Conservation (phyloP, 495 filamentous ascomycete species). For the Aspergillus mulundensis region DNA sequence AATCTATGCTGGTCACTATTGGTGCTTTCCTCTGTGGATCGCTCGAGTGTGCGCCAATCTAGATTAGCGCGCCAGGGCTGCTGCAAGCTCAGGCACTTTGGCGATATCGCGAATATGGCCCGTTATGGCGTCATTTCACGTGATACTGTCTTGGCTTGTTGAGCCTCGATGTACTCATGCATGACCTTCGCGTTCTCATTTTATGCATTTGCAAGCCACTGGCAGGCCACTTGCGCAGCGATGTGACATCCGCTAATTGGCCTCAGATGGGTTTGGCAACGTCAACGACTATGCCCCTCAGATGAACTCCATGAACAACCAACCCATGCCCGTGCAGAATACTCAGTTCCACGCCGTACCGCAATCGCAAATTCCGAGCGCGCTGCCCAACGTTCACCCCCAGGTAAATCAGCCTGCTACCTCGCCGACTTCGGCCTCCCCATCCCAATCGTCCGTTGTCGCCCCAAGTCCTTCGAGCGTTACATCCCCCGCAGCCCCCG, state of each 20-base stretch:
- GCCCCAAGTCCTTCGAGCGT: slow-evolving; percentile 10
- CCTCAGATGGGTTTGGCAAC: slow-evolving; percentile 33
- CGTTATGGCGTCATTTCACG: slow-evolving; percentile 43
- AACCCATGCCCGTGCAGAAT: slow-evolving; percentile 26
- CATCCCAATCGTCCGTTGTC: slow-evolving; percentile 13
- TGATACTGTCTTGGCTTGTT: slow-evolving; percentile 18
- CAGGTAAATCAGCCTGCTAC: slow-evolving; percentile 19
- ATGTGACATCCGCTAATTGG: slow-evolving; percentile 14
- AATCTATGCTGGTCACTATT: slow-evolving; percentile 18
- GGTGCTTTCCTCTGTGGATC: slow-evolving; percentile 20
- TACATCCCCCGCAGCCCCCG: slow-evolving; percentile 15
- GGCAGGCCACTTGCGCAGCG: neutral
- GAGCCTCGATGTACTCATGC: neutral
- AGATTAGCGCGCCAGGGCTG: slow-evolving; percentile 13
- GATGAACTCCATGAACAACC: slow-evolving; percentile 26
- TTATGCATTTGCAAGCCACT: no score
- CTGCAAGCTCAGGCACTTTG: slow-evolving; percentile 21
- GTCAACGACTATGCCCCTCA: slow-evolving; percentile 34
- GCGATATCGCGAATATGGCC: slow-evolving; percentile 23
- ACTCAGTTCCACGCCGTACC: slow-evolving; percentile 26
- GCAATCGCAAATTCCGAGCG: slow-evolving; percentile 4
- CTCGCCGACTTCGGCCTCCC: slow-evolving; percentile 14
- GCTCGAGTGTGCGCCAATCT: slow-evolving; percentile 15
- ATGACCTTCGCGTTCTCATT: neutral
- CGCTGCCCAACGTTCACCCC: slow-evolving; percentile 8